These are phyloP conservation scores for Albizia julibrissin DNA, from an alignment of 306 rosid genomes.

Conservation along the genomic window DNA sequence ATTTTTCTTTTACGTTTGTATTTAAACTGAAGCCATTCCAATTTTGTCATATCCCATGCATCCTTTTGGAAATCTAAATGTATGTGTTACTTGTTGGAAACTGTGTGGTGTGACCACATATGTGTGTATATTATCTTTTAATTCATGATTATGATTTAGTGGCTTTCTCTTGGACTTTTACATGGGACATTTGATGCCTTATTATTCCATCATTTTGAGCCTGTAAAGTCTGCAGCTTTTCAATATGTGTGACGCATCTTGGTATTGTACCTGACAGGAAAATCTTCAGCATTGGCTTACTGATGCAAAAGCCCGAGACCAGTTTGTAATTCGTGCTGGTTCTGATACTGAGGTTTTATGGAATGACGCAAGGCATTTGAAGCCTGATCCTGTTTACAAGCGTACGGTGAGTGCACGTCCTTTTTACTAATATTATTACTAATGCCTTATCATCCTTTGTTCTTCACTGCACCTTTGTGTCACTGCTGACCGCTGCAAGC, in stretches of 20 bases:
- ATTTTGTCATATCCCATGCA: not conserved
- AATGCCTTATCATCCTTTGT: not conserved
- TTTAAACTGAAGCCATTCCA: not conserved
- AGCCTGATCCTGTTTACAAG: slow-evolving; percentile 84
- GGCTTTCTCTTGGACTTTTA: not conserved
- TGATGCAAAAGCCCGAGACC: slow-evolving; percentile 90
- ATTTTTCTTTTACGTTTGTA: not conserved
- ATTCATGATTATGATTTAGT: not conserved
- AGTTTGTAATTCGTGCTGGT: slow-evolving; percentile 89
- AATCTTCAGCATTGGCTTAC: slow-evolving; percentile 93
- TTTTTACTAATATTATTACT: not conserved
- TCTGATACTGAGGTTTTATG: slow-evolving; percentile 86
- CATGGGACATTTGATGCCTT: not conserved
- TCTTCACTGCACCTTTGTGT: not conserved
- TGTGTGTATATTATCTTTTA: not conserved
- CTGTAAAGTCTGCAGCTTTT: not conserved
- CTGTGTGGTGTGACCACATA: not conserved
- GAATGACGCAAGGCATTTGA: slow-evolving; percentile 85
- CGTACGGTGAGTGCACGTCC: slow-evolving; percentile 61
- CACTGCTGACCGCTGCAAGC: slow-evolving; percentile 13
- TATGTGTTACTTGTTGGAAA: not conserved
- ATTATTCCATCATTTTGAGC: not conserved
- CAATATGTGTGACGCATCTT: slow-evolving; percentile 8
- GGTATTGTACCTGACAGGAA: slow-evolving; percentile 50
- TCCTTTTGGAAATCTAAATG: not conserved